Evolutionary conservation across 2,329 filamentous ascomycete species (phyloP).

Genomic region (Sporothrix sp.): DNA sequence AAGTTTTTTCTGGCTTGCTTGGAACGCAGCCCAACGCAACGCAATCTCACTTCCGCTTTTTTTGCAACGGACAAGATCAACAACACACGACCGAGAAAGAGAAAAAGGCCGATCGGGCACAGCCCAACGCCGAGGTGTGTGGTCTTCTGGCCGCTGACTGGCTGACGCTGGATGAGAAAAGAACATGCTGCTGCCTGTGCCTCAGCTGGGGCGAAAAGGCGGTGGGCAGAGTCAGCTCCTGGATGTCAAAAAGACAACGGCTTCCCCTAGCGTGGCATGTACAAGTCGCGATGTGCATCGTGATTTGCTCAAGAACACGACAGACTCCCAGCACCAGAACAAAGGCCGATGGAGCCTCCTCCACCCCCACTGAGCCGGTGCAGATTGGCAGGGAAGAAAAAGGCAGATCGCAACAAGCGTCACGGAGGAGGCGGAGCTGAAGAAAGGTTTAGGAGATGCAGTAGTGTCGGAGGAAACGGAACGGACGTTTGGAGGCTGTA

Average conservation of each 20-base stretch:
- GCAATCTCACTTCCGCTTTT: background rate
- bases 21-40: no score
- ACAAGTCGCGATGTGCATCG: background rate
- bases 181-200: background rate
- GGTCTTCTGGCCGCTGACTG: background rate
- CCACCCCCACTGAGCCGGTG: no score
- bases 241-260: background rate
- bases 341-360: no score
- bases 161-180: background rate
- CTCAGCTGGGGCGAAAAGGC: background rate
- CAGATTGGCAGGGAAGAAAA: no score
- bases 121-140: background rate
- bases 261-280: background rate
- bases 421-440: conserved; percentile 7
- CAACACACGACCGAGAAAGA: background rate
- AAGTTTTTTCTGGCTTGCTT: no score
- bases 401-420: background rate
- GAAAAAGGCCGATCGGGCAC: no score
- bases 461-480: conserved; percentile 6
- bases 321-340: background rate
- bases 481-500: no score
- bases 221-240: background rate
- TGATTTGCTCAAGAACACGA: conserved; percentile 4
- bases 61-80: background rate
- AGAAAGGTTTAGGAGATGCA: conserved; percentile 13